Conservation (phyloP, 2,329 filamentous ascomycete species). For the Orbilia ellipsospora region DNA sequence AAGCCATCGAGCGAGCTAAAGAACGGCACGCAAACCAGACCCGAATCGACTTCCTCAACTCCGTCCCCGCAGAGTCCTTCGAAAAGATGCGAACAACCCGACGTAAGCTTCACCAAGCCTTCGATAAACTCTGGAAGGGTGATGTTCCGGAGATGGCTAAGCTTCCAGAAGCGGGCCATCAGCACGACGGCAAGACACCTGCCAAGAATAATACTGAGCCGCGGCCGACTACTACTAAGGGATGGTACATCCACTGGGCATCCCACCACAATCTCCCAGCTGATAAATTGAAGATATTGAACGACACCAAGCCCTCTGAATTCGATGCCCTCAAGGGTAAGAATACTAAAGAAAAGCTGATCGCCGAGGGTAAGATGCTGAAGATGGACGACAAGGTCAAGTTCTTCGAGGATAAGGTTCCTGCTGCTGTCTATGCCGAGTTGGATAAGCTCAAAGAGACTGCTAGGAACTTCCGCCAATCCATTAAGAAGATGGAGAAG, state of each 20-base stretch:
- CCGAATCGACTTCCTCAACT: slow-evolving; percentile 19
- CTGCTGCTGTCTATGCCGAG: slow-evolving; percentile 27
- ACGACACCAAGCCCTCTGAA: slow-evolving; percentile 5
- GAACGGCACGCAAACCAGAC: not conserved
- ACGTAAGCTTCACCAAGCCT: slow-evolving; percentile 27
- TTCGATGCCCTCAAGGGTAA: slow-evolving; percentile 22
- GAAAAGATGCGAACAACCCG: slow-evolving; percentile 17
- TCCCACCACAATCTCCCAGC: not conserved
- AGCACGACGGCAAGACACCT: not conserved
- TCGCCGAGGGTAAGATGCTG: slow-evolving; percentile 17
- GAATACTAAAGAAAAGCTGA: slow-evolving; percentile 20
- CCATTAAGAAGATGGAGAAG: not conserved
- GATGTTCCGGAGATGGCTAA: slow-evolving; percentile 13
- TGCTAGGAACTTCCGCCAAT: not conserved
- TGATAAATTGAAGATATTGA: slow-evolving; percentile 8
- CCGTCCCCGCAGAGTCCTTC: slow-evolving; percentile 19
- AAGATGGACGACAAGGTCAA: slow-evolving; percentile 21
- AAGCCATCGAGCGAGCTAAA: slow-evolving; percentile 11
- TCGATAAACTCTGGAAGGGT: slow-evolving; percentile 17
- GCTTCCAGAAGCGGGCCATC: not conserved
- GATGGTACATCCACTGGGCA: slow-evolving; percentile 14
- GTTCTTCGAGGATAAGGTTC: slow-evolving; percentile 29
- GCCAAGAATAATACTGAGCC: not conserved
- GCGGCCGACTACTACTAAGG: slow-evolving; percentile 6
- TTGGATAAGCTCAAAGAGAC: slow-evolving; percentile 8